These are phyloP conservation scores for Firmiana major DNA, from an alignment of 345 rosid genomes.

Conservation along the genomic window DNA sequence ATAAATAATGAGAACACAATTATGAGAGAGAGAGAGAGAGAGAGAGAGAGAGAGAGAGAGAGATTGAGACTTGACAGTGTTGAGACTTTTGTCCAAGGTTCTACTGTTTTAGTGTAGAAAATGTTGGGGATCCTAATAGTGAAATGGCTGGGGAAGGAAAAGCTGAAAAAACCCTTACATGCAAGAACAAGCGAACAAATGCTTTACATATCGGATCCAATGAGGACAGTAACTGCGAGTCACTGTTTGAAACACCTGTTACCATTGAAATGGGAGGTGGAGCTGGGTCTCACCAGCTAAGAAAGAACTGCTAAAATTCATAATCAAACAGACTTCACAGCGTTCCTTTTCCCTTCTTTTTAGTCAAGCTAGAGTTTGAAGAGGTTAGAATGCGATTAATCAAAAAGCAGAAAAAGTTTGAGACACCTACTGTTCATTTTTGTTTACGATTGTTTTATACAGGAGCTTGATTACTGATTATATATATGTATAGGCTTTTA, in stretches of 20 bases:
- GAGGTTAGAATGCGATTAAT: neutral
- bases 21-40: constrained; percentile 12
- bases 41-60: no score
- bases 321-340: neutral
- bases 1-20: neutral
- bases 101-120: constrained; percentile 19
- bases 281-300: neutral
- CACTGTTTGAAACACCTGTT: constrained; percentile 17
- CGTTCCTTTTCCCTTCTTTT: neutral
- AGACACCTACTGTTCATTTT: neutral
- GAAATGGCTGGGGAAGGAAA: constrained; percentile 14
- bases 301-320: neutral
- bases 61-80: constrained; percentile 11
- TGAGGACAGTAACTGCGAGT: constrained; percentile 16
- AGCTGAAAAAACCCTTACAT: constrained; percentile 17
- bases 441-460: neutral
- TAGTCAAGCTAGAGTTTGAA: neutral
- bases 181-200: constrained; percentile 8
- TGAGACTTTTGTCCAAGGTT: constrained; percentile 21
- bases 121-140: constrained; percentile 19
- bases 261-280: constrained; percentile 7
- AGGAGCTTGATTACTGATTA: neutral
- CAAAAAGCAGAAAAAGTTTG: constrained; percentile 1
- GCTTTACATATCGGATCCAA: constrained; percentile 29
- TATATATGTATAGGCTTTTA: neutral